These are phyloP conservation scores for Plasmopara viticola DNA, from an alignment of 352 stramenopile species.

Conservation along the genomic window DNA sequence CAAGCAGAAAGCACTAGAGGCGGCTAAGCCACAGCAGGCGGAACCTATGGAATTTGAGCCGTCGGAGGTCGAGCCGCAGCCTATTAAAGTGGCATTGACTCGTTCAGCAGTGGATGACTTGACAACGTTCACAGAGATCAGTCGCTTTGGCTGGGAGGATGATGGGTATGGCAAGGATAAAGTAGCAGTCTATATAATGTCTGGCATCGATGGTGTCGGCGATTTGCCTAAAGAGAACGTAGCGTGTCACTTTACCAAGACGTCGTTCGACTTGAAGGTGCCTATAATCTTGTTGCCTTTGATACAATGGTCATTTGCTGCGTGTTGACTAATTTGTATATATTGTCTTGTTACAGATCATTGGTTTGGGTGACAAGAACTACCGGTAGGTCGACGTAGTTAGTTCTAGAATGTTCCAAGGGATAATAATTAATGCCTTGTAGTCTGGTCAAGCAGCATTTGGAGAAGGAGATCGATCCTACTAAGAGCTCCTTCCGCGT, in stretches of 20 bases:
- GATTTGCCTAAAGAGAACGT: conserved; percentile 65
- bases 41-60: conserved; percentile 7
- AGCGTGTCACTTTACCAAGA: conserved; percentile 71
- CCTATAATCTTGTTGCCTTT: background rate
- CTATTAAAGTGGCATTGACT: conserved; percentile 11
- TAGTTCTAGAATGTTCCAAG: no score
- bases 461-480: conserved; percentile 81
- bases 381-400: conserved; percentile 26
- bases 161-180: conserved; percentile 85
- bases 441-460: conserved; percentile 62
- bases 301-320: background rate
- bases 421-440: background rate
- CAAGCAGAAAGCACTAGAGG: conserved; percentile 52
- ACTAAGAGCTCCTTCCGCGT: conserved; percentile 70
- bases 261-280: conserved; percentile 81
- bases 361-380: conserved; percentile 66
- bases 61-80: conserved; percentile 18
- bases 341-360: conserved; percentile 28
- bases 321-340: no score
- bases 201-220: conserved; percentile 72
- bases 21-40: conserved; percentile 15
- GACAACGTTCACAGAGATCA: conserved; percentile 77
- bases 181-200: conserved; percentile 79
- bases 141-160: conserved; percentile 82
- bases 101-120: conserved; percentile 26